Conservation (phyloP, 176 grass and related monocot species). For the Melocanna baccifera region DNA sequence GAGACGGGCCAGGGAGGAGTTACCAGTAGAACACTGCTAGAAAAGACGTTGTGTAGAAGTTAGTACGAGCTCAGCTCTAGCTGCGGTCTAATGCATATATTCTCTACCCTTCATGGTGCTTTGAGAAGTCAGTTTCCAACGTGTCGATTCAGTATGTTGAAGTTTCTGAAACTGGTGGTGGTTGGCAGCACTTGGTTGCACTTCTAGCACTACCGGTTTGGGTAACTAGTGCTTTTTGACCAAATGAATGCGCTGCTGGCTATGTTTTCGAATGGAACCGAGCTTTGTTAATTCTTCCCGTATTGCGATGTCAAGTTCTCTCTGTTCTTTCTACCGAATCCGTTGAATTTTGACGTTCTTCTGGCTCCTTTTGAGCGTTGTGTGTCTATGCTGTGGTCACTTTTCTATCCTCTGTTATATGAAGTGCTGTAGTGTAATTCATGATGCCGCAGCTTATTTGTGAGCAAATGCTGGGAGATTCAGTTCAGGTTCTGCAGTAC, state of each 20-base stretch:
- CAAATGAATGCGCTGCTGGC: slow-evolving; percentile 28
- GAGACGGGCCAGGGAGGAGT: slow-evolving; percentile 50
- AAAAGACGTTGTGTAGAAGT: neutral
- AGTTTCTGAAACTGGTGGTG: neutral
- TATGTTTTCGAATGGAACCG: neutral
- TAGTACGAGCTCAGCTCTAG: neutral
- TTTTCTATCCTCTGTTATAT: neutral
- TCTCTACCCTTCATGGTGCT: neutral
- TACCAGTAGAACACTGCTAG: slow-evolving; percentile 37
- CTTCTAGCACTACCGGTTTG: neutral
- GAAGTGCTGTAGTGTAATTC: neutral
- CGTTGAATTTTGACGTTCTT: neutral
- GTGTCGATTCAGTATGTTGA: neutral
- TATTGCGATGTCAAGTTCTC: neutral
- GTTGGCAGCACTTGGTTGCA: neutral
- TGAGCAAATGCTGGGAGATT: neutral
- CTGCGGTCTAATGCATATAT: slow-evolving; percentile 1
- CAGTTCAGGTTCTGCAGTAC: neutral
- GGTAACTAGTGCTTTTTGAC: neutral
- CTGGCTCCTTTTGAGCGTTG: neutral
- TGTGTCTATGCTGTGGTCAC: neutral
- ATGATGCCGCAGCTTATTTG: neutral
- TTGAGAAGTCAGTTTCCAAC: neutral
- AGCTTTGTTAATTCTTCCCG: neutral
- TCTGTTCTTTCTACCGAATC: neutral